phyloP scores from a whole-genome alignment of 2,329 filamentous ascomycete species.

The Aspergillus sp. region DNA sequence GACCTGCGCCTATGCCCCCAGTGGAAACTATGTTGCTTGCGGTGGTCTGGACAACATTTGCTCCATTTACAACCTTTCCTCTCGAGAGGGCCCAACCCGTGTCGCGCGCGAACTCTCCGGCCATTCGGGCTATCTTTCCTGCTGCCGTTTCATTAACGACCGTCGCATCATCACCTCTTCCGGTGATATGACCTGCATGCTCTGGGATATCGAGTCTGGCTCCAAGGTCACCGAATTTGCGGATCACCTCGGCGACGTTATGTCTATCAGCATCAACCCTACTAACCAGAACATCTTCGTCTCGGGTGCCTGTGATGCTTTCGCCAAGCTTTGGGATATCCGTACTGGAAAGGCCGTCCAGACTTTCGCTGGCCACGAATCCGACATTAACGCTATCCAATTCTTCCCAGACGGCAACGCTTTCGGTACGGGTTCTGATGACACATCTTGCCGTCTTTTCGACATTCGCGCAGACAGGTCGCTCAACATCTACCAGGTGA shows the following conservation, averaged over 20 bases:
- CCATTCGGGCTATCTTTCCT: constrained; percentile 94
- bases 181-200: constrained; percentile 99
- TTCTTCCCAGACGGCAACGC: constrained; percentile 99
- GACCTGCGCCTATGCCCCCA: constrained; percentile 98
- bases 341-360: constrained; percentile 97
- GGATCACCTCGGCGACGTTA: constrained; percentile 96
- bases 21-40: constrained; percentile 96
- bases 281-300: constrained; percentile 99
- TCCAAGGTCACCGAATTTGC: constrained; percentile 97
- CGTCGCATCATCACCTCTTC: constrained; percentile 96
- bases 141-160: constrained; percentile 99
- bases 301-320: constrained; percentile 97
- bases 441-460: constrained; percentile 94
- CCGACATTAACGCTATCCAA: constrained; percentile 98
- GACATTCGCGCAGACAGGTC: constrained; percentile 94
- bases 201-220: constrained; percentile 98
- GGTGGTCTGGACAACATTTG: constrained; percentile 99
- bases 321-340: constrained; percentile 98
- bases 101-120: constrained; percentile 94
- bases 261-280: constrained; percentile 99
- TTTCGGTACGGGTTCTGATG: constrained; percentile 95
- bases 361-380: constrained; percentile 97
- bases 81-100: constrained; percentile 92
- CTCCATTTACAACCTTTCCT: constrained; percentile 98
- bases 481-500: constrained; percentile 66